These are phyloP conservation scores for Galeopsis tetrahit DNA, from an alignment of 257 asterid genomes.

Conservation along the genomic window DNA sequence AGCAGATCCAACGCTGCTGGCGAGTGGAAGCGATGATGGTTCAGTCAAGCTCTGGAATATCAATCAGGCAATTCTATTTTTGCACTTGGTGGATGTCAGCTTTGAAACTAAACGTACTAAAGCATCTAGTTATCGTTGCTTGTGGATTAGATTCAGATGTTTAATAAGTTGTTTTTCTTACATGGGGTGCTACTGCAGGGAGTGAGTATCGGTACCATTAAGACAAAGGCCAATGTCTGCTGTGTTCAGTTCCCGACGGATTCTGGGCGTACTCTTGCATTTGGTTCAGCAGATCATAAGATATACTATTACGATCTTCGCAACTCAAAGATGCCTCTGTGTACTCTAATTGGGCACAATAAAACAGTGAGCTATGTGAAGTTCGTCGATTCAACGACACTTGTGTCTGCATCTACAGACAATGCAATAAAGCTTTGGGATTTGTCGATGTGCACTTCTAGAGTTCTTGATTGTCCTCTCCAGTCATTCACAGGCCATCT, in stretches of 20 bases:
- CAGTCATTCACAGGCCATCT: conserved; percentile 96
- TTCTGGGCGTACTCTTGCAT: conserved; percentile 85
- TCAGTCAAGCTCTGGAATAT: conserved; percentile 98
- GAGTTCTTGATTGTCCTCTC: conserved; percentile 83
- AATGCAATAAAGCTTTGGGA: conserved; percentile 98
- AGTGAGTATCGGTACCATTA: conserved; percentile 78
- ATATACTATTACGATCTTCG: conserved; percentile 96
- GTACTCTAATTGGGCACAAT: conserved; percentile 89
- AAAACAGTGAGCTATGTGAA: conserved; percentile 96
- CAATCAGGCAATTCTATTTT: conserved; percentile 99
- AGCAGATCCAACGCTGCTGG: conserved; percentile 95
- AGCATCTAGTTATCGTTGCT: conserved; percentile 57
- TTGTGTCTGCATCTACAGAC: conserved; percentile 95
- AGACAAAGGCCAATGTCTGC: conserved; percentile 95
- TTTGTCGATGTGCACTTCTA: conserved; percentile 72
- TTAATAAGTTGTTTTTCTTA: conserved; percentile 65
- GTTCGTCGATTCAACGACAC: conserved; percentile 84
- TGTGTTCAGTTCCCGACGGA: conserved; percentile 93
- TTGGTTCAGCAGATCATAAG: conserved; percentile 97
- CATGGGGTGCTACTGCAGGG: conserved; percentile 88
- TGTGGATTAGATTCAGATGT: conserved; percentile 46
- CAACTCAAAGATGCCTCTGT: conserved; percentile 77
- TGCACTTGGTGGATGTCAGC: conserved; percentile 96
- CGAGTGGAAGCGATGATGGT: conserved; percentile 99
- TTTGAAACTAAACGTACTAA: conserved; percentile 91